Evolutionary conservation across 805 yeast species (phyloP), one percentile per base, ranked within the genome.

Genomic region (Candida sithepensis): DNA sequence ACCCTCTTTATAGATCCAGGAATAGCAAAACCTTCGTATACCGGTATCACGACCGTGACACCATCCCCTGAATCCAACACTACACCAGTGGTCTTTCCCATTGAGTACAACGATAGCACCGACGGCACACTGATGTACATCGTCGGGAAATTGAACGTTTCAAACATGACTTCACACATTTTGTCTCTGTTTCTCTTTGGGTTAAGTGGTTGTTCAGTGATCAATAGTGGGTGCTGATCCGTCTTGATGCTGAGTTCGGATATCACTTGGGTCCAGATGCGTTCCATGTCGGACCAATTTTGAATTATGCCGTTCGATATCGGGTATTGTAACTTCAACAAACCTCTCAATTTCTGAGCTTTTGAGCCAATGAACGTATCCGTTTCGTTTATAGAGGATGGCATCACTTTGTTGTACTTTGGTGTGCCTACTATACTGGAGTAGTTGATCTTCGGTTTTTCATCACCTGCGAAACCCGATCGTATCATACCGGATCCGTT

Each of bases 31-130:
- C 98, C 98, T 50, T 89, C 90, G 65, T 81, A 92, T 0, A 92
- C 88, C 0, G 97, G 97, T 2, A 89, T 96, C 8, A 86, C 75
- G 59, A 87, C 91, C 36, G 87, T 78, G 22, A 89, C 96, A 4
- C 97, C 97, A 64, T 91, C 97, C 4, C 97, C 97, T n/a, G 85
- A 78, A 60, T 91, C 97, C 12, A 92, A 60, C 2, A 88, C 96
- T 34, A 88, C 78, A 1, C 97, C 98, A 0, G 96, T 90, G 7
- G 97, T 91, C 54, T 88, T 71, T 0, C 97, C 98, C 4, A 88
- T 77, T 0, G 97, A 90, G 67, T 92, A 91, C 36, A 91, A 69
- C 3, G 96, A 77, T 36, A 91, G 69, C 10, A 90, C 90, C 0
- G 96, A 92, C 54, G 85, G 92, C 42, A 85, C 71, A 3, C 84